Evolutionary conservation across 306 rosid species (phyloP), one percentile per base, ranked within the genome.

Genomic region (Lathyrus aphaca): DNA sequence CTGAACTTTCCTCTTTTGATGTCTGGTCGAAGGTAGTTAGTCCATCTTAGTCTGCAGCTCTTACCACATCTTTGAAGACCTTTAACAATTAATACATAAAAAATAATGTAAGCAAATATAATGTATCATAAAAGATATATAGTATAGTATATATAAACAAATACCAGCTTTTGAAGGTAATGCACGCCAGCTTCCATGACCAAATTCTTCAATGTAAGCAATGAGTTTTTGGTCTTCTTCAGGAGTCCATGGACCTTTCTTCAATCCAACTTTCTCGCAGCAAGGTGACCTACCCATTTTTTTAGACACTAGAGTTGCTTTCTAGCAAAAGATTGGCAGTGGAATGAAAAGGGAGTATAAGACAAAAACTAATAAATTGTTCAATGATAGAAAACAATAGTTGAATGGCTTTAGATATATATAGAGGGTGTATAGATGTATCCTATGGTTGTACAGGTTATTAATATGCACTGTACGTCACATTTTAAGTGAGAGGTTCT

Each of bases 171-270:
- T 87, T 18, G 79, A 25, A n/a, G 91, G 91, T 66, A 87, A 69
- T 7, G 71, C 79, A 79, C 87, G 86, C 89, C 91, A 87, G 75
- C 85, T 84, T 77, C 91, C 89, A 63, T 82, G 89, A 80, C 91
- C 89, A 66, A 82, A 73, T 27, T 79, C 48, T 80, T 82, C 81
- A 8, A 87, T 82, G 45, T 74, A 84, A 56, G 87, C 77, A 38
- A 82, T 66, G 71, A 87, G 91, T 45, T 87, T 84, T 15, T 84
- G 81, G 72, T 87, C 91, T 73, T 87, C 91, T 11, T 87, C 84
- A 0, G 85, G 68, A 63, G 87, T 84, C 91, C 91, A 87, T 10
- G 89, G 87, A 18, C 92, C 89, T 71, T 70, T 87, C 77, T 82
- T 87, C 77, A 84, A 62, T 8, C 87, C 89, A 5, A 35, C 72